Evolutionary conservation across 2,329 filamentous ascomycete genomes (phyloP).

Genomic region (Cordyceps farinosa): DNA sequence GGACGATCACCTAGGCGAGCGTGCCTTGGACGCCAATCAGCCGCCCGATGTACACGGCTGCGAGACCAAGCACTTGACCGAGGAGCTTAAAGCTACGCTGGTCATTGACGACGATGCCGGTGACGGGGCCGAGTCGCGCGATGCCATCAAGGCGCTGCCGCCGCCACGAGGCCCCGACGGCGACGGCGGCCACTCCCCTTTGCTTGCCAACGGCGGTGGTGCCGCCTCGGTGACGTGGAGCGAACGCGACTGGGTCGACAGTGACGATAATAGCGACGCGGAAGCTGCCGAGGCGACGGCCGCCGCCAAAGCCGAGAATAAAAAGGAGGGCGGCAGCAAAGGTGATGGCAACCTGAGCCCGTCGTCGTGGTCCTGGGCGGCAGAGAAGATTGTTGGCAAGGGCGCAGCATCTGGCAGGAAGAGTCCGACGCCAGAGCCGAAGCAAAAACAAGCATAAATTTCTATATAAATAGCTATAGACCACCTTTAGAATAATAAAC

Average conservation of each 20-base stretch:
- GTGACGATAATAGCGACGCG: constrained; percentile 39
- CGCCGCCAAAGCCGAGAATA: neutral
- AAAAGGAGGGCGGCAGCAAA: neutral
- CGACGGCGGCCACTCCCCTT: constrained; percentile 17
- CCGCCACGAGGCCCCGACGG: constrained; percentile 22
- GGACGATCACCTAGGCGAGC: constrained; percentile 62
- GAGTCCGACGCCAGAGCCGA: constrained; percentile 24
- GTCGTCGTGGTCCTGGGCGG: constrained; percentile 48
- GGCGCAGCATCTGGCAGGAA: constrained; percentile 26
- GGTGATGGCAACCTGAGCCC: constrained; percentile 19
- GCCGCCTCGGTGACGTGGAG: constrained; percentile 56
- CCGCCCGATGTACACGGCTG: constrained; percentile 60
- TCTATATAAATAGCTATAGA: neutral
- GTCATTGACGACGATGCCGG: neutral
- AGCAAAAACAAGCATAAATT: neutral
- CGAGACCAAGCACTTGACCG: constrained; percentile 49
- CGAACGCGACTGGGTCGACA: constrained; percentile 61
- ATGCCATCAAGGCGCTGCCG: constrained; percentile 46
- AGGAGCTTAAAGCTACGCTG: neutral
- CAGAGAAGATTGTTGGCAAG: constrained; percentile 52
- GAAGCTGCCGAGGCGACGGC: constrained; percentile 16
- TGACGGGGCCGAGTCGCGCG: constrained; percentile 33
- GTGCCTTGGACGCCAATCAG: constrained; percentile 58
- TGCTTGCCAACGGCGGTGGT: constrained; percentile 14
- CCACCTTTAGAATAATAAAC: neutral